Percentiles rank a stretch among this genome's conserved stretches.
Conservation (phyloP, 805 yeast species). For the Zygosaccharomyces bailii region DNA sequence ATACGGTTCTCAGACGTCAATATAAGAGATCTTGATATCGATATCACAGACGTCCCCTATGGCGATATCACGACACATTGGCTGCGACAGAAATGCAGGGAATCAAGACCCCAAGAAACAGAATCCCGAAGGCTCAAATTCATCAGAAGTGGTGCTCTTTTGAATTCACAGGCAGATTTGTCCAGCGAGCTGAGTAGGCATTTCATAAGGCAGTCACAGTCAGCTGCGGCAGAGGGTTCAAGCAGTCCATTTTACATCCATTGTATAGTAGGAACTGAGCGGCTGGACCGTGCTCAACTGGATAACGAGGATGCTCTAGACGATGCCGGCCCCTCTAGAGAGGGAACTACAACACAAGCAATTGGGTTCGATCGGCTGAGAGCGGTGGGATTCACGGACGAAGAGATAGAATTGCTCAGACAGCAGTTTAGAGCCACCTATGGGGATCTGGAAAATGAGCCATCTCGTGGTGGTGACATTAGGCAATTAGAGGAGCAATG, state of each 20-base stretch:
- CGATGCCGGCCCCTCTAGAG: slow-evolving; percentile 24
- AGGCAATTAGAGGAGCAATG: slow-evolving; percentile 79
- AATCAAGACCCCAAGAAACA: slow-evolving; percentile 20
- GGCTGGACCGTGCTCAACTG: slow-evolving; percentile 45
- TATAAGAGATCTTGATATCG: slow-evolving; percentile 28
- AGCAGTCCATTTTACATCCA: slow-evolving; percentile 57
- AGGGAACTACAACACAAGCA: slow-evolving; percentile 46
- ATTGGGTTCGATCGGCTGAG: slow-evolving; percentile 83
- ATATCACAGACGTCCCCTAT: slow-evolving; percentile 26
- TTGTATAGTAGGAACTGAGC: slow-evolving; percentile 65
- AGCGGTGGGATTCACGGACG: slow-evolving; percentile 77
- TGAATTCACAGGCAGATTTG: slow-evolving; percentile 23
- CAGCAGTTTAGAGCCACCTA: slow-evolving; percentile 70
- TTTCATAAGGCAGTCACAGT: slow-evolving; percentile 13
- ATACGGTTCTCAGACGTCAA: slow-evolving; percentile 32
- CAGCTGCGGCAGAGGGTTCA: slow-evolving; percentile 2
- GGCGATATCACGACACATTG: slow-evolving; percentile 25
- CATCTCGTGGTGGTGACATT: slow-evolving; percentile 29
- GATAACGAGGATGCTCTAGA: slow-evolving; percentile 59
- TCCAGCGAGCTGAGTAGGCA: slow-evolving; percentile 18
- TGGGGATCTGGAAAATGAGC: slow-evolving; percentile 41
- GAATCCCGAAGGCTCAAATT: slow-evolving; percentile 26
- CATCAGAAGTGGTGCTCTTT: slow-evolving; percentile 30
- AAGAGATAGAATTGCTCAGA: slow-evolving; percentile 69
- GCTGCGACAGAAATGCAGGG: slow-evolving; percentile 32